A percentile compares a stretch with the other conserved stretches of the same genome.
Evolutionary conservation across 129 eudicot genomes (phyloP).

Genomic region (sunflower (Helianthus annuus)): HanXRQr2.0-SUNRISE NC_035446.2:61331935-61332434

Average conservation of each 20-base stretch:
- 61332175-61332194: constrained; percentile 60
- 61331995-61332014: constrained; percentile 13
- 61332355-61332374: constrained; percentile 70
- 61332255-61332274: constrained; percentile 49
- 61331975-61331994: constrained; percentile 5
- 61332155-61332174: constrained; percentile 62
- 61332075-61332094: constrained; percentile 62
- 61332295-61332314: constrained; percentile 83
- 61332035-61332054: constrained; percentile 49
- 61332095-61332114: constrained; percentile 55
- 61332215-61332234: not conserved
- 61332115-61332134: constrained; percentile 36
- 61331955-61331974: not conserved
- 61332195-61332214: constrained; percentile 18
- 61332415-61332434: constrained; percentile 1
- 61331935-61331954: constrained; percentile 11
- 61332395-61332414: constrained; percentile 6
- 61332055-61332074: constrained; percentile 52
- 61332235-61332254: not conserved
- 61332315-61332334: constrained; percentile 64
- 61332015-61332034: constrained; percentile 47
- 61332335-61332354: constrained; percentile 84
- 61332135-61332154: constrained; percentile 42
- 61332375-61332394: constrained; percentile 58
- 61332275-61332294: constrained; percentile 62